A percentile compares a stretch with the other conserved stretches of the same genome.
Evolutionary conservation across 768 basidiomycete species (phyloP).

Genomic region (Lactarius sp.): DNA sequence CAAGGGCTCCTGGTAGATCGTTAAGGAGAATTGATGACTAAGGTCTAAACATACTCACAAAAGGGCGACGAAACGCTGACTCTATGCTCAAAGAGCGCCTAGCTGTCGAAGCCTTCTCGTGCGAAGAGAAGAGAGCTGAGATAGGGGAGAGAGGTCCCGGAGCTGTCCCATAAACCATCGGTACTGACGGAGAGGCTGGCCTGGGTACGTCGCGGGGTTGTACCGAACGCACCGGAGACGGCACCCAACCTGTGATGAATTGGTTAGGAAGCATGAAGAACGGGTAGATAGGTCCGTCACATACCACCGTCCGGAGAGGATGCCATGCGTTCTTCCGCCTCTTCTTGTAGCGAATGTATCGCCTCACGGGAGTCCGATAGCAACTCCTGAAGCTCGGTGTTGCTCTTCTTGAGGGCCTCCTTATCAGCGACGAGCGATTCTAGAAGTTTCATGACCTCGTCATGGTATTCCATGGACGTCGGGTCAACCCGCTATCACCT

Average conservation of each 20-base stretch:
- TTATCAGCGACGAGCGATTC: slow-evolving; percentile 87
- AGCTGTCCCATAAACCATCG: slow-evolving; percentile 17
- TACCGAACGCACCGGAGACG: slow-evolving; percentile 1
- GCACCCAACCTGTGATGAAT: slow-evolving; percentile 23
- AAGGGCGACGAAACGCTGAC: slow-evolving; percentile 24
- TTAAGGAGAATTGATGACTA: background rate
- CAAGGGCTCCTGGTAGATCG: slow-evolving; percentile 37
- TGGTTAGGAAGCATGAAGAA: slow-evolving; percentile 2
- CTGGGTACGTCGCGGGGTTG: slow-evolving; percentile 1
- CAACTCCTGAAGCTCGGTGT: slow-evolving; percentile 69
- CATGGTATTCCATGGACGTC: slow-evolving; percentile 42
- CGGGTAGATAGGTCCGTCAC: slow-evolving; percentile 21
- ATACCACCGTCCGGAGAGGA: slow-evolving; percentile 26
- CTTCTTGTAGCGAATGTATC: slow-evolving; percentile 59
- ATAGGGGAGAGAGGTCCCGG: slow-evolving; percentile 25
- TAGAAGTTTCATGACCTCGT: slow-evolving; percentile 62
- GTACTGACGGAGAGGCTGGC: background rate
- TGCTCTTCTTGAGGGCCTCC: slow-evolving; percentile 75
- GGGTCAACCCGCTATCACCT: slow-evolving; percentile 34
- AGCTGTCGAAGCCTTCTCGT: background rate
- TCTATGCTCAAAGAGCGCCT: slow-evolving; percentile 23
- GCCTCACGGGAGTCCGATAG: slow-evolving; percentile 77
- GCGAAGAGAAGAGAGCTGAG: slow-evolving; percentile 15
- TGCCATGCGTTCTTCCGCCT: slow-evolving; percentile 63
- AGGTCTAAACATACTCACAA: slow-evolving; percentile 32